phyloP scores from a whole-genome alignment of 306 rosid species.

The Castanospermum australe region DNA sequence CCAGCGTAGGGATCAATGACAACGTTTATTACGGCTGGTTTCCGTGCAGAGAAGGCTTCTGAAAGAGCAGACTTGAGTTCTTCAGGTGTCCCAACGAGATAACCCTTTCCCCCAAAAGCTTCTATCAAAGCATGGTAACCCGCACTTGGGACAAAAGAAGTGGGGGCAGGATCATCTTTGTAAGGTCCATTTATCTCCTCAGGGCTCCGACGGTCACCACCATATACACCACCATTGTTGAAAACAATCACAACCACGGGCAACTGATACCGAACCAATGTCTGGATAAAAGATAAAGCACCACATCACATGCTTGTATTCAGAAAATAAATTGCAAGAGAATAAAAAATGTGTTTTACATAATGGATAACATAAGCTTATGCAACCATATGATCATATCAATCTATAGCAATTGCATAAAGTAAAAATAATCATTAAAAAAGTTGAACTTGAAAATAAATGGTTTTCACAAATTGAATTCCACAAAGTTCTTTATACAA shows the following conservation, averaged over 20 bases:
- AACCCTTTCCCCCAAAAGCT: constrained; percentile 99
- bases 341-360: neutral
- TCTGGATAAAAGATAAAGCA: constrained; percentile 45
- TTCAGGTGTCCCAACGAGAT: constrained; percentile 67
- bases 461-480: neutral
- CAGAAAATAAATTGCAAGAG: constrained; percentile 7
- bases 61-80: constrained; percentile 79
- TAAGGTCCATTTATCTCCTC: constrained; percentile 84
- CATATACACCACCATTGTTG: constrained; percentile 77
- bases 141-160: constrained; percentile 76
- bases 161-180: constrained; percentile 94
- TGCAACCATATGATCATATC: neutral
- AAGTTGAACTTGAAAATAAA: neutral
- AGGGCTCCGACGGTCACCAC: constrained; percentile 37
- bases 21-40: constrained; percentile 80
- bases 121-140: constrained; percentile 82
- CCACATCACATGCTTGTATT: neutral
- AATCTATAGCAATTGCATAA: neutral
- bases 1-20: constrained; percentile 91
- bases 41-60: constrained; percentile 68
- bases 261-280: constrained; percentile 92
- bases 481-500: neutral
- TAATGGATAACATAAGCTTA: neutral
- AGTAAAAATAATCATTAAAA: neutral
- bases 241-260: constrained; percentile 90